Evolutionary conservation across 768 basidiomycete genomes (phyloP).

Genomic region (Hygrophorus pudorinus): DNA sequence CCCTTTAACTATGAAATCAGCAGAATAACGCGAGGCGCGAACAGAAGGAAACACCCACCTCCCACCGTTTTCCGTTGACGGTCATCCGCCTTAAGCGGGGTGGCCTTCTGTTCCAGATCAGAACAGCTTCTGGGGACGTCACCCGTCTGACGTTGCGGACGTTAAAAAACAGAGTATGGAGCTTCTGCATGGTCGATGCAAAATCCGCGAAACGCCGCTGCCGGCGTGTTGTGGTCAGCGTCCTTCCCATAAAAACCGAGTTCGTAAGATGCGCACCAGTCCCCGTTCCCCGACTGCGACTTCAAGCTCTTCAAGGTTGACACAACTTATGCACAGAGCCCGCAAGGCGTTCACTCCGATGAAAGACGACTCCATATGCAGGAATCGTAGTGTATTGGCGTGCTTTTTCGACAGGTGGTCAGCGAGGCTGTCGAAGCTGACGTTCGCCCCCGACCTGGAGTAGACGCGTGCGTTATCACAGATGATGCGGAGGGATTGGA

Average conservation of each 20-base stretch:
- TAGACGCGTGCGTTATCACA: conserved; percentile 14
- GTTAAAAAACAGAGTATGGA: conserved; percentile 3
- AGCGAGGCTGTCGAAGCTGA: conserved; percentile 24
- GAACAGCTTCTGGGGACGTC: background rate
- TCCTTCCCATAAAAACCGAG: background rate
- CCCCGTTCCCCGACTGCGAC: background rate
- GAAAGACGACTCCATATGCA: conserved; percentile 19
- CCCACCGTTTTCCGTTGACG: conserved; percentile 2
- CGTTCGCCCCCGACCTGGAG: conserved; percentile 5
- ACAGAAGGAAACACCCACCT: background rate
- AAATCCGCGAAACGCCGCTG: background rate
- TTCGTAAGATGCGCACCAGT: background rate
- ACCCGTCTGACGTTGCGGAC: background rate
- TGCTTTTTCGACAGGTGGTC: conserved; percentile 24
- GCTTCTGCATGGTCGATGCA: background rate
- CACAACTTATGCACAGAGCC: conserved; percentile 13
- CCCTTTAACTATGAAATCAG: background rate
- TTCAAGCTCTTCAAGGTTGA: conserved; percentile 12
- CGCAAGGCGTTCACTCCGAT: conserved; percentile 14
- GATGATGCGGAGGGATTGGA: conserved; percentile 20
- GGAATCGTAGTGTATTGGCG: conserved; percentile 16
- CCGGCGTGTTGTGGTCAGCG: background rate
- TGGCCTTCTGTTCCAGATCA: background rate
- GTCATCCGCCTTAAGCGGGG: conserved; percentile 1
- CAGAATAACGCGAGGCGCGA: background rate